Evolutionary conservation across 2,329 filamentous ascomycete genomes (phyloP).

Genomic region (Herpotrichia juniperi): DNA sequence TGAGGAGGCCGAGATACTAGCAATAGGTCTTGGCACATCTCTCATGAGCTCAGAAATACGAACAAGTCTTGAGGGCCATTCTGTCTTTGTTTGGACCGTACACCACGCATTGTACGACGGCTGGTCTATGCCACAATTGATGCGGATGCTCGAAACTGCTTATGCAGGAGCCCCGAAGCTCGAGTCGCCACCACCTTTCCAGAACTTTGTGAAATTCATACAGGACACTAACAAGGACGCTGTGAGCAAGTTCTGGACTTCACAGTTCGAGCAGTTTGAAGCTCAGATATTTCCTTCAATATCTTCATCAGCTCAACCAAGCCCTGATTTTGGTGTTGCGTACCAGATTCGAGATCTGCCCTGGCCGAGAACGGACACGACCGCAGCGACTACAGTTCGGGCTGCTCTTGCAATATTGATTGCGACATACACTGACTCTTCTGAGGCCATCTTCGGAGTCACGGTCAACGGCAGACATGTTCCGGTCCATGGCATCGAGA

Average conservation of each 20-base stretch:
- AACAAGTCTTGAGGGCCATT: no score
- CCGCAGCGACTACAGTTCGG: conserved; percentile 51
- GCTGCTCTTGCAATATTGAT: conserved; percentile 62
- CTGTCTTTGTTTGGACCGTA: no score
- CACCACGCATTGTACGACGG: no score
- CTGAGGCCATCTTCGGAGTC: conserved; percentile 60
- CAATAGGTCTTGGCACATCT: no score
- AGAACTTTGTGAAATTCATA: conserved; percentile 43
- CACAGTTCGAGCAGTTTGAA: conserved; percentile 48
- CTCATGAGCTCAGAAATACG: no score
- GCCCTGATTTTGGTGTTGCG: conserved; percentile 49
- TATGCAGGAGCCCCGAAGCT: not conserved
- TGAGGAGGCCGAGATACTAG: no score
- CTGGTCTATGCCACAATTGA: not conserved
- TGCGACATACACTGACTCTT: conserved; percentile 56
- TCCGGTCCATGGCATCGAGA: conserved; percentile 44
- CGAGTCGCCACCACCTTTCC: conserved; percentile 31
- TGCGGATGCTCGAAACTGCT: not conserved
- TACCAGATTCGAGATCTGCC: conserved; percentile 44
- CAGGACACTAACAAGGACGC: not conserved
- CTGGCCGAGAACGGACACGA: not conserved
- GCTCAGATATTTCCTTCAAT: conserved; percentile 53
- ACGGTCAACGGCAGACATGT: conserved; percentile 59
- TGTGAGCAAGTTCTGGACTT: conserved; percentile 41
- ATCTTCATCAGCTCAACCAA: conserved; percentile 30